These are phyloP conservation scores for Piper betle DNA, from an alignment of 164 flowering plant genomes.

Conservation along the genomic window DNA sequence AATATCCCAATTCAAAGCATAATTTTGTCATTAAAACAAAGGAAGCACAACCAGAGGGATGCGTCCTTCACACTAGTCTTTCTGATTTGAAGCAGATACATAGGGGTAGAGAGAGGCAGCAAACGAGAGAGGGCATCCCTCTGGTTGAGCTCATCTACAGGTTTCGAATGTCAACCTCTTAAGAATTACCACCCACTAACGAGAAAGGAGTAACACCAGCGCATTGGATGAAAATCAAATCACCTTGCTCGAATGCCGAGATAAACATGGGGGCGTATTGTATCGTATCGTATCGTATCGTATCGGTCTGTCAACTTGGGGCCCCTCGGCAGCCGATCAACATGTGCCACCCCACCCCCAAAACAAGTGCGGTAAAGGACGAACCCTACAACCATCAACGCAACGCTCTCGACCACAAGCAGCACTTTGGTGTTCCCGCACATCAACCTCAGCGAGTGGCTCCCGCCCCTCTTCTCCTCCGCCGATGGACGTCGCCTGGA, in stretches of 20 bases:
- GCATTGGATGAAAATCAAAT: not conserved
- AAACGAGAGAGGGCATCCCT: too few relatives aligned
- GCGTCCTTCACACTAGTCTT: too few relatives aligned
- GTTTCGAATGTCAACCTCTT: not conserved
- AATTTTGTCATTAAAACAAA: too few relatives aligned
- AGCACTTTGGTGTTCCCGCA: conserved; percentile 1
- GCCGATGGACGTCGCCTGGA: not conserved
- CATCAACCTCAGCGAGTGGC: conserved; percentile 5
- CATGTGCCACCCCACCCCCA: not conserved
- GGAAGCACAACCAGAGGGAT: too few relatives aligned
- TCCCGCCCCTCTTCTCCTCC: not conserved
- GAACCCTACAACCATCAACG: not conserved
- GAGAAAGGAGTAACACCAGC: not conserved
- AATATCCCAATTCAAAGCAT: too few relatives aligned
- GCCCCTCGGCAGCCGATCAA: conserved; percentile 1
- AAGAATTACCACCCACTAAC: not conserved
- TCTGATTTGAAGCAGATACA: too few relatives aligned
- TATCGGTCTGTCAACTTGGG: conserved; percentile 12
- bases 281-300: not conserved
- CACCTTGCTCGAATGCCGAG: conserved; percentile 90
- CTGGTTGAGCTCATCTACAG: not conserved
- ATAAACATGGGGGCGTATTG: conserved; percentile 64
- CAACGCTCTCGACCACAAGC: conserved; percentile 6
- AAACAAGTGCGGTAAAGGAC: conserved; percentile 2
- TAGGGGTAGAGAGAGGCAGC: too few relatives aligned